Base-by-base conservation (phyloP, 805 yeast genomes). In the Zygosaccharomyces rouxii region DNA sequence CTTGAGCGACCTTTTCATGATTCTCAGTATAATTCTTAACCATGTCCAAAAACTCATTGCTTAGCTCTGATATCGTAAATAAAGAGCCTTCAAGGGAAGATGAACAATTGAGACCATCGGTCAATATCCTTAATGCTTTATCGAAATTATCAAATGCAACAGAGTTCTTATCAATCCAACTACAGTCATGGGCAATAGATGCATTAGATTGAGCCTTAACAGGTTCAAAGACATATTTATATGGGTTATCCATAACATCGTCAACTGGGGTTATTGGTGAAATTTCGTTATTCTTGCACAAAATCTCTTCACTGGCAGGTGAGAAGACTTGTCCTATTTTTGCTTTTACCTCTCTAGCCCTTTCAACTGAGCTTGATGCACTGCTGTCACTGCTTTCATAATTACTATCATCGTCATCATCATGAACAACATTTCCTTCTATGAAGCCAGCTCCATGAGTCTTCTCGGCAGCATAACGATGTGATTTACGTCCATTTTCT, bases 191-290 rank as follows among this genome's bases (percentile, higher is more conserved):
- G 11, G 48, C 54, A 19, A 51, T 14, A 9, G 44, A 41, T 9
- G 48, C 33, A 19, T 19, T 39, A 9, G 42, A 16, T 13, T 44
- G 45, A 5, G 25, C 39, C 14, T 35, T 46, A 4, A 38, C 37
- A 19, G 42, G 49, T n/a, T 60, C 62, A 47, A 57, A 62, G 13
- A 60, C 63, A 44, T 48, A 54, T 13, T 57, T 58, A 39, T 62
- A 62, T 5, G 60, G 58, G 42, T 50, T 55, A 26, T 48, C 49
- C 26, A 49, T 28, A 1, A 40, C 51, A 14, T 49, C 55, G 10
- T 51, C 57, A 2, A 49, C 52, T 10, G 60, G 59, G 1, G 61
- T 58, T 38, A 53, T 19, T 3, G 61, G 61, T 10, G 60, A 55
- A 6, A 52, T 42, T 19, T 54, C 57, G 23, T 50, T 49, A 3